Evolutionary conservation across 768 basidiomycete genomes (phyloP), one percentile per base, ranked within the genome.

Genomic region (Russula abietina): DNA sequence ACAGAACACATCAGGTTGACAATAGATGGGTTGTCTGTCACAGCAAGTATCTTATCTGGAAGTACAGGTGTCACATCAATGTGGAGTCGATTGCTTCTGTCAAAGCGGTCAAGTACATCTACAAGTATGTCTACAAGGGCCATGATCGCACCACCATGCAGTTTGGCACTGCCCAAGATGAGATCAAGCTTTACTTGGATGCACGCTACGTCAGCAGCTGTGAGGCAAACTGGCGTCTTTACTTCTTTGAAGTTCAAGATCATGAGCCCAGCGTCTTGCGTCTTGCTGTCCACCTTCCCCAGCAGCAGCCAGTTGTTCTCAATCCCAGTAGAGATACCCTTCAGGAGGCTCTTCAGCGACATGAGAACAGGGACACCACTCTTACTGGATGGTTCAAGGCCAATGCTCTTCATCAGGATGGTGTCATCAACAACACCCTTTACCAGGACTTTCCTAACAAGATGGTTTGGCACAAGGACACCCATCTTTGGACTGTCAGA

Each of bases 121-220:
- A 30, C 28, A 30, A 30, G 28, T 30, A 30, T 30, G 28, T 30
- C 3, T 30, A 30, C 28, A 30, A 30, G 28, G 28, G 28, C 28
- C 28, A 30, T 61, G 80, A 83, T 65, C 67, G 71, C 10, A 72
- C 73, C 0, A 76, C 77, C 0, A 16, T 80, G 36, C 71, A 76
- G 61, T 50, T 58, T 58, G 55, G 78, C 33, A 49, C 46, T 5
- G 45, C 62, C 9, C 22, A 17, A 0, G 71, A 80, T 69, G 77
- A 80, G 66, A 68, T 80, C 45, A 65, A 70, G 49, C 26, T 32
- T 1, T 78, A 72, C 50, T 38, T 79, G 0, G 74, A 79, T 55
- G 54, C 38, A 3, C 6, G 26, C 14, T 55, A 55, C 4, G 11
- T 55, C 6, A 26, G 24, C 38, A 26, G 38, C 17, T 41, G 38